Percentiles rank a stretch among this genome's conserved stretches.
Conservation (phyloP, 2,329 filamentous ascomycete species). For the Botrytis tulipae region DNA sequence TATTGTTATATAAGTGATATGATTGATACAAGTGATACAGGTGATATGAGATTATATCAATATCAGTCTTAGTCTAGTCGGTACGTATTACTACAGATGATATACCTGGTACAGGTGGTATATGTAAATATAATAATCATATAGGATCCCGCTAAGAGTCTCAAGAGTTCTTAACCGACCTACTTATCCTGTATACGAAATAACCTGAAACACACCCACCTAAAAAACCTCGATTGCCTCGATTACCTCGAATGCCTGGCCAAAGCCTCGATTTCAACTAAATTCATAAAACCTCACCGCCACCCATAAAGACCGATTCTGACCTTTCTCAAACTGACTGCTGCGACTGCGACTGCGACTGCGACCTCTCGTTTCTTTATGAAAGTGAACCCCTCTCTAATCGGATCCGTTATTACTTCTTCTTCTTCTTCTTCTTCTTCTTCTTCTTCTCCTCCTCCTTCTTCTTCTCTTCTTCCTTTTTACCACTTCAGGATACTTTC, state of each 20-base stretch:
- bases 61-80: background rate
- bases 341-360: background rate
- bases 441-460: background rate
- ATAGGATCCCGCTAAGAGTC: conserved; percentile 9
- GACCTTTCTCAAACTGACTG: conserved; percentile 10
- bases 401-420: background rate
- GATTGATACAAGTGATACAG: background rate
- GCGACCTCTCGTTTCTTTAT: conserved; percentile 13
- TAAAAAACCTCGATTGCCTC: background rate
- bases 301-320: conserved; percentile 20
- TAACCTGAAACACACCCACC: conserved; percentile 19
- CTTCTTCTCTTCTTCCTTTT: background rate
- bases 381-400: conserved; percentile 1
- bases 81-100: background rate
- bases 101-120: background rate
- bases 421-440: background rate
- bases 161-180: background rate
- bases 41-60: background rate
- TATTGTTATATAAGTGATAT: background rate
- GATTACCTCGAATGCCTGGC: background rate
- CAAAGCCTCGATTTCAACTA: conserved; percentile 12
- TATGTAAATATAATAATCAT: background rate
- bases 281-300: conserved; percentile 34
- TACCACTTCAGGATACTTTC: background rate
- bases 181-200: conserved; percentile 12